Evolutionary conservation across 768 basidiomycete genomes (phyloP).

Genomic region (Leccinellum rugosiceps): DNA sequence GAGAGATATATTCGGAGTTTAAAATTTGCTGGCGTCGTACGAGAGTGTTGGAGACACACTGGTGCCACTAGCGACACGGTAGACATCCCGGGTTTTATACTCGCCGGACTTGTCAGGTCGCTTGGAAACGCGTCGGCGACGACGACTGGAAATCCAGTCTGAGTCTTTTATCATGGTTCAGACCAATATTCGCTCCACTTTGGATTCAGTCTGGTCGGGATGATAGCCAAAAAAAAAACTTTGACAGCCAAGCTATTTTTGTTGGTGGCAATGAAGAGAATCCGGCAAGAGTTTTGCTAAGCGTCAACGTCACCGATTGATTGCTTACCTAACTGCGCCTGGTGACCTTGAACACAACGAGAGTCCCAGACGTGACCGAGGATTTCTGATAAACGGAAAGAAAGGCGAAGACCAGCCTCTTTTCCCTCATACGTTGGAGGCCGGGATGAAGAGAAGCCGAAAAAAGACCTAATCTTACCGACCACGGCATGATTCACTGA

Average conservation of each 20-base stretch:
- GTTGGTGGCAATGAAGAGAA: background rate
- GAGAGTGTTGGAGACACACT: too few species aligned
- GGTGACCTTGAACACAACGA: too few species aligned
- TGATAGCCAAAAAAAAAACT: background rate
- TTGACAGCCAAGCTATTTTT: background rate
- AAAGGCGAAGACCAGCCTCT: too few species aligned
- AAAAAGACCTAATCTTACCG: too few species aligned
- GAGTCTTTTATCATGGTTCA: background rate
- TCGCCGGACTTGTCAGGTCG: background rate
- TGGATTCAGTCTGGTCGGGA: background rate
- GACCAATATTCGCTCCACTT: background rate
- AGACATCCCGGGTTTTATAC: background rate
- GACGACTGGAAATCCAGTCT: background rate
- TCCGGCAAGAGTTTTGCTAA: too few species aligned
- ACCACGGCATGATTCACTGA: too few species aligned
- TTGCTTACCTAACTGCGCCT: background rate
- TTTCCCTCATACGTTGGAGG: too few species aligned
- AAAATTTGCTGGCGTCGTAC: constrained; percentile 5
- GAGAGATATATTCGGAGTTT: constrained; percentile 27
- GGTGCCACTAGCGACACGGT: too few species aligned
- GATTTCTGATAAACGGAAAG: too few species aligned
- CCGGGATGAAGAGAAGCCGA: too few species aligned
- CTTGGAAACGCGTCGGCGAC: background rate
- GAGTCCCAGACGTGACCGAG: too few species aligned
- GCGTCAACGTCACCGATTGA: background rate